Evolutionary conservation across 176 grass and related monocot species (phyloP), one percentile per base, ranked within the genome.

Genomic region (Bothriochloa decipiens): DNA sequence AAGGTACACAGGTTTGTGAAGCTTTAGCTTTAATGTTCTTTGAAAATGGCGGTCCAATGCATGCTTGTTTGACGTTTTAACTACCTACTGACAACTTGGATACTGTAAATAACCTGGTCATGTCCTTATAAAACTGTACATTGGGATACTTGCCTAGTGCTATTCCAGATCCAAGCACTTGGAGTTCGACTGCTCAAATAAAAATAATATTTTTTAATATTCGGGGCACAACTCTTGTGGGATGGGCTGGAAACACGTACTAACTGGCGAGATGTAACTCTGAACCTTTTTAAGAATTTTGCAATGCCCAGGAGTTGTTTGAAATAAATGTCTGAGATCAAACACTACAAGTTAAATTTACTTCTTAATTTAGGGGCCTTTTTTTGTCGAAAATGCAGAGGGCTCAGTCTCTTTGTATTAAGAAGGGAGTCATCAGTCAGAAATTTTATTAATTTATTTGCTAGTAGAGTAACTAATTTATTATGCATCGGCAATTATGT

Each of bases 1-100:
- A 98, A 98, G 83, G 87, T 96, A 93, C 81, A 91, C 85, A 98
- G 91, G 96, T 96, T 92, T 95, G 93, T 98, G 87, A 89, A 91
- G 10, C 85, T 83, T 90, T 93, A 84, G 82, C 87, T 89, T 92
- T 86, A 81, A 77, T 70, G 32, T 65, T 70, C 15, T 89, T 81
- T 84, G 62, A 74, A 83, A 87, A 52, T 68, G 81, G 53, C 22
- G 61, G 61, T 70, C 63, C 18, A 66, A 47, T 80, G 64, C 47
- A 69, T 71, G 18, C 67, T 74, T 83, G 32, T 83, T 58, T 52
- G 26, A 87, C 17, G 29, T 70, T 61, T 41, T 70, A 80, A 68
- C 75, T 62, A 29, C 22, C 79, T 41, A 35, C 79, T 41, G n/a
- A 18, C 14, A 16, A 40, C 47, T 52, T 81, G 53, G 22, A 73